Evolutionary conservation across 2,329 filamentous ascomycete genomes (phyloP).

Genomic region (Nothopassalora personata): DNA sequence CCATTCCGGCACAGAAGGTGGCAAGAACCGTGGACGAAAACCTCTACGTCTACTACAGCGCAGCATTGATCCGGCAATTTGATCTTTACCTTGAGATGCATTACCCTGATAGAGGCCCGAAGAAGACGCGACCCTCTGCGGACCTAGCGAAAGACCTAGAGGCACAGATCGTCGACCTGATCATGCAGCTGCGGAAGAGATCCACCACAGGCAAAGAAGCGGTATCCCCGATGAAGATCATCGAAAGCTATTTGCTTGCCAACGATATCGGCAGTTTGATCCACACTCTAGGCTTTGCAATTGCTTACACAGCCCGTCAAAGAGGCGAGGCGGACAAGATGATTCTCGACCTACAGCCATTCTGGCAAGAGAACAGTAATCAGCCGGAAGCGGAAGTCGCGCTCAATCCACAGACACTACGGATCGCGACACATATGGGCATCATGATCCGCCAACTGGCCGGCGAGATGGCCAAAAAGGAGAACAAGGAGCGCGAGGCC

Average conservation of each 20-base stretch:
- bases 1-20: constrained; percentile 68
- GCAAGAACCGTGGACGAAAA: constrained; percentile 80
- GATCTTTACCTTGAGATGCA: constrained; percentile 61
- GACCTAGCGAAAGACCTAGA: constrained; percentile 56
- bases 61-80: constrained; percentile 74
- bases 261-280: constrained; percentile 47
- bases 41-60: constrained; percentile 82
- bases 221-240: constrained; percentile 61
- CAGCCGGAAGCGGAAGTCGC: constrained; percentile 32
- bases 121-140: constrained; percentile 57
- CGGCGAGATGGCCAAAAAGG: constrained; percentile 39
- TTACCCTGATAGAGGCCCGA: constrained; percentile 50
- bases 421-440: constrained; percentile 50
- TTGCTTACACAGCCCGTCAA: constrained; percentile 36
- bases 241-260: constrained; percentile 71
- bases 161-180: constrained; percentile 42
- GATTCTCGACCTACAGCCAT: constrained; percentile 22
- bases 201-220: constrained; percentile 55
- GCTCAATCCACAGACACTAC: constrained; percentile 40
- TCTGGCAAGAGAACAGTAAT: constrained; percentile 12
- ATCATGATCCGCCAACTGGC: constrained; percentile 53
- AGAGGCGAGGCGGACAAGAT: constrained; percentile 20
- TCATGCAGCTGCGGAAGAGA: constrained; percentile 55
- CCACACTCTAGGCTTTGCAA: constrained; percentile 39
- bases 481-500: constrained; percentile 41